These are phyloP conservation scores for Penicillium sp. DNA, from an alignment of 2,329 filamentous ascomycete species.

Conservation along the genomic window DNA sequence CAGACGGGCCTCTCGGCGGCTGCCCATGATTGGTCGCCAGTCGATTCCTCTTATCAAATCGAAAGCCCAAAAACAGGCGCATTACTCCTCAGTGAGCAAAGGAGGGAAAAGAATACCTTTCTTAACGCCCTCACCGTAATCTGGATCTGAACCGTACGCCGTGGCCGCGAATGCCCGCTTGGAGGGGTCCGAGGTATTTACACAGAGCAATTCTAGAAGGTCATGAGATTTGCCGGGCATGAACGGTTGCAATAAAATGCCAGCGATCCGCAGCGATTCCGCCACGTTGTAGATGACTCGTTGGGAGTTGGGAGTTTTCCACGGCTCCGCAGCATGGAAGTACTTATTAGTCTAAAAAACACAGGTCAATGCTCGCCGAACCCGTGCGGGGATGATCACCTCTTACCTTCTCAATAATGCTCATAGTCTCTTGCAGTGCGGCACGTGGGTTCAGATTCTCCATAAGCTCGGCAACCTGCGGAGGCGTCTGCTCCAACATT, in stretches of 20 bases:
- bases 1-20: slow-evolving; percentile 8
- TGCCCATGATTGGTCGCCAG: slow-evolving; percentile 22
- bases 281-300: slow-evolving; percentile 67
- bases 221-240: slow-evolving; percentile 76
- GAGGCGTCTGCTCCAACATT: slow-evolving; percentile 44
- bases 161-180: slow-evolving; percentile 66
- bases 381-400: slow-evolving; percentile 13
- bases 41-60: slow-evolving; percentile 32
- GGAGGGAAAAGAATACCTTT: slow-evolving; percentile 55
- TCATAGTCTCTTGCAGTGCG: slow-evolving; percentile 66
- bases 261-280: slow-evolving; percentile 75
- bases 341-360: slow-evolving; percentile 63
- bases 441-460: slow-evolving; percentile 60
- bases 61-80: slow-evolving; percentile 13
- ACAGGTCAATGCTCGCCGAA: slow-evolving; percentile 13
- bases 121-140: slow-evolving; percentile 62
- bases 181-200: slow-evolving; percentile 51
- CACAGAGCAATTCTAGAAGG: slow-evolving; percentile 76
- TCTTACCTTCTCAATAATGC: slow-evolving; percentile 59
- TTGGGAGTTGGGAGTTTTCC: slow-evolving; percentile 58
- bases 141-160: slow-evolving; percentile 60
- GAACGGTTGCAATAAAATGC: slow-evolving; percentile 85
- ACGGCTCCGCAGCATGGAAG: slow-evolving; percentile 66
- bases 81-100: slow-evolving; percentile 41
- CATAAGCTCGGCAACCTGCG: slow-evolving; percentile 58